Percentiles rank a stretch among this genome's conserved stretches.
phyloP scores from a whole-genome alignment of 441 rosid genomes.

The Biscutella laevigata region DNA sequence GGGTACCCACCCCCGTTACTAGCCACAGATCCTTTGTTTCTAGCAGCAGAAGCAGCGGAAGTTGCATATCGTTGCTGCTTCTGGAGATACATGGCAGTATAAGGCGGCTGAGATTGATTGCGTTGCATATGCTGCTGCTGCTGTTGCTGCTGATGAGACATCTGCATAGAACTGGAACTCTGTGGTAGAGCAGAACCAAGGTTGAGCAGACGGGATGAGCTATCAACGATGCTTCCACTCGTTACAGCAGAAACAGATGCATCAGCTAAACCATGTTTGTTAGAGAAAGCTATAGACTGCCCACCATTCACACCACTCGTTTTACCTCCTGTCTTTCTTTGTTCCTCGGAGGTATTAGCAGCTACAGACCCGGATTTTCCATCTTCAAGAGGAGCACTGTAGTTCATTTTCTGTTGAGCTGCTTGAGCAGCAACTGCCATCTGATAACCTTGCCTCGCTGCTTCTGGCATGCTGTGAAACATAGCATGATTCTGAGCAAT shows the following conservation, averaged over 20 bases:
- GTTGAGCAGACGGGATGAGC: conserved; percentile 45
- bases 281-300: conserved; percentile 60
- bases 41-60: conserved; percentile 41
- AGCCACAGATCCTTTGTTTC: conserved; percentile 44
- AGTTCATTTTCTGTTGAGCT: conserved; percentile 53
- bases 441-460: conserved; percentile 42
- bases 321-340: conserved; percentile 42
- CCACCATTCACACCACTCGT: conserved; percentile 34
- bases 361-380: conserved; percentile 43
- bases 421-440: conserved; percentile 49
- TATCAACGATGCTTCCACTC: conserved; percentile 46
- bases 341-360: conserved; percentile 41
- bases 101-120: conserved; percentile 29
- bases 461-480: conserved; percentile 53
- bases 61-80: conserved; percentile 28
- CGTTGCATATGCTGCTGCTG: too few species aligned
- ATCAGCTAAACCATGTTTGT: conserved; percentile 42
- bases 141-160: conserved; percentile 35
- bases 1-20: conserved; percentile 50
- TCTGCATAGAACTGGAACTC: conserved; percentile 34
- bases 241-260: conserved; percentile 36
- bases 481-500: conserved; percentile 50
- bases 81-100: conserved; percentile 20
- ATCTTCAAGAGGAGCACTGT: conserved; percentile 47
- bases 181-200: conserved; percentile 38